A percentile compares a stretch with the other conserved stretches of the same genome.
These are phyloP conservation scores for Lachancea lanzarotensis DNA, from an alignment of 805 yeast species.

Conservation along the genomic window DNA sequence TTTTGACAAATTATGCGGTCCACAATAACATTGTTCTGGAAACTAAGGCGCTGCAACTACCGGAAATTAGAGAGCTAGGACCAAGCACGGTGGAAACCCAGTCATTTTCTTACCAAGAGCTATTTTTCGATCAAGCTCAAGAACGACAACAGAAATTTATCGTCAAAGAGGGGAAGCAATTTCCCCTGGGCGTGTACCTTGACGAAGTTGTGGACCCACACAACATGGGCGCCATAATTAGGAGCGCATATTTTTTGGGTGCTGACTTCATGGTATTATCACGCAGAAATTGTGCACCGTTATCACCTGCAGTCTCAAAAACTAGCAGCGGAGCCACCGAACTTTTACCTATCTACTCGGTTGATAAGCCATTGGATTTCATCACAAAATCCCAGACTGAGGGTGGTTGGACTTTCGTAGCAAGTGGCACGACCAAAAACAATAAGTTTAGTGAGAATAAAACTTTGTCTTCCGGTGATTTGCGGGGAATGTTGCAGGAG, in stretches of 20 bases:
- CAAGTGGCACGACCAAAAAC: slow-evolving; percentile 43
- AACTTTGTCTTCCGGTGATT: slow-evolving; percentile 36
- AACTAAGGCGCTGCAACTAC: slow-evolving; percentile 37
- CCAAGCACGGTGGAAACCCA: slow-evolving; percentile 17
- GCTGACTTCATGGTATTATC: slow-evolving; percentile 73
- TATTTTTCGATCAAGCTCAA: slow-evolving; percentile 12
- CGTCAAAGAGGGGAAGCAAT: slow-evolving; percentile 17
- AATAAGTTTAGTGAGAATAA: slow-evolving; percentile 33
- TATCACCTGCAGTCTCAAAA: slow-evolving; percentile 74
- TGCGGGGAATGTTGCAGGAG: slow-evolving; percentile 38
- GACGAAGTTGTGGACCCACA: slow-evolving; percentile 85
- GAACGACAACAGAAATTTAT: slow-evolving; percentile 8
- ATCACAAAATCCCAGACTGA: slow-evolving; percentile 45
- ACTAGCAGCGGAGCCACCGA: slow-evolving; percentile 84
- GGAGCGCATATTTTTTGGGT: slow-evolving; percentile 78
- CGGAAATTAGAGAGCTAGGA: slow-evolving; percentile 29
- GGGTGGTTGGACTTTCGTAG: slow-evolving; percentile 66
- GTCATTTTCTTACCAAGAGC: slow-evolving; percentile 7
- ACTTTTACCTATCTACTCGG: slow-evolving; percentile 52
- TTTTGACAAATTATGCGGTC: slow-evolving; percentile 57
- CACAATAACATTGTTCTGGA: slow-evolving; percentile 78
- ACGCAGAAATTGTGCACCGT: slow-evolving; percentile 60
- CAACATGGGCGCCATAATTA: slow-evolving; percentile 73
- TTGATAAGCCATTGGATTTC: slow-evolving; percentile 54
- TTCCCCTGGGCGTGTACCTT: slow-evolving; percentile 66